Base-by-base conservation (phyloP, 2,329 filamentous ascomycete genomes). In the Didymella exigua region DNA sequence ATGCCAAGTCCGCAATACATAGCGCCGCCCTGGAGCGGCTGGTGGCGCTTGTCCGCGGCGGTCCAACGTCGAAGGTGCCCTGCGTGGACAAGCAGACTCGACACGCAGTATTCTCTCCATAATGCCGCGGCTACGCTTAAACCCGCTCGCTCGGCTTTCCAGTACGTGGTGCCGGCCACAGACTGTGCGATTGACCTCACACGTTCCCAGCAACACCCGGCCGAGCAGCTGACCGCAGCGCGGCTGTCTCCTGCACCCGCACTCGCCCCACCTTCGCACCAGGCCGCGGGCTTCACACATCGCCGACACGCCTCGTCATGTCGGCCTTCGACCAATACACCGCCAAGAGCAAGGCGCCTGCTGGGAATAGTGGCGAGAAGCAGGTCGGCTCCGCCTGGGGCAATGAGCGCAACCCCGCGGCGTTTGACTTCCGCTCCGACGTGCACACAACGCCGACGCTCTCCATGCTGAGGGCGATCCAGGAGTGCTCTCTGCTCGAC, bases 401-500 rank as follows among this genome's bases (percentile, higher is more conserved):
- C 69, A 62, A 70, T 3, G 59, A 70, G 10, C 77, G 81, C 19
- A 82, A 82, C 18, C 79, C 81, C 1, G 81, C 83, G 2, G 81
- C 83, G 48, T 84, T 83, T 63, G 72, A 86, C 62, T 79, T 85
- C 59, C 77, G 83, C 61, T 84, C 81, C 37, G 72, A 76, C 52
- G 72, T 74, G 29, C 69, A 70, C 53, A 76, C 71, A 0, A 74
- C 70, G 3, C 74, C 72, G 2, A 75, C 73, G 13, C 63, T 84
- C 1, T 85, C 88, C 4, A 97, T 96, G 93, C 86, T 97, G 31
- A 79, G 84, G 38, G 90, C 93, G 14, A 89, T 97, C 61, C 81
- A 86, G 63, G 81, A 85, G 45, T 89, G 87, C 60, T 88, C 89
- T 0, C 84, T 96, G 27, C 80, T 89, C 16, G 93, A 97, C 75